Conservation (phyloP, 2,329 filamentous ascomycete species). For the Clarireedia paspali region DNA sequence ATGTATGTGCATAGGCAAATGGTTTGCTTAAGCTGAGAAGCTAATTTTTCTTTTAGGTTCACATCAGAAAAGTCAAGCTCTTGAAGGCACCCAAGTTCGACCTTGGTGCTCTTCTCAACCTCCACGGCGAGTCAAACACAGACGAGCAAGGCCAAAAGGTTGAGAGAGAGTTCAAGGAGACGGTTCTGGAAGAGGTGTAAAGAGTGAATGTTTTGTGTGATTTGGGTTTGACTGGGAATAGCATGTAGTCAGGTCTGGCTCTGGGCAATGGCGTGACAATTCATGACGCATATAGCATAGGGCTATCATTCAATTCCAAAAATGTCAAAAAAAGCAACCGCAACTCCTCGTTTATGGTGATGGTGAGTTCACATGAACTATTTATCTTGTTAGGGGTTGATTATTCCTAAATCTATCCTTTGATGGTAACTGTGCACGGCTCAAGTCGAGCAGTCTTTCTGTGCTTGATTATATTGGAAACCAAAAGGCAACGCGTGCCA, state of each 20-base stretch:
- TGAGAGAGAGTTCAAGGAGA: conserved; percentile 99
- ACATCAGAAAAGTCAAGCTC: conserved; percentile 99
- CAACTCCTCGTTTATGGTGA: too few relatives aligned
- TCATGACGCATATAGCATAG: conserved; percentile 27
- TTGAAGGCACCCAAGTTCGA: conserved; percentile 99
- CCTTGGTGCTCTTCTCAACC: conserved; percentile 87
- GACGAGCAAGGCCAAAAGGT: conserved; percentile 98
- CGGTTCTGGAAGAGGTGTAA: conserved; percentile 90
- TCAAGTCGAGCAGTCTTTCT: too few relatives aligned
- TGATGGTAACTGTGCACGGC: too few relatives aligned
- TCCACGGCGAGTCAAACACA: conserved; percentile 94
- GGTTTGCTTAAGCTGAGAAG: conserved; percentile 6
- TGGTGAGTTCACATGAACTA: background rate
- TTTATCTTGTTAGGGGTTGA: background rate
- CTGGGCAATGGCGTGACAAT: conserved; percentile 30
- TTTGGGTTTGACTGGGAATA: conserved; percentile 28
- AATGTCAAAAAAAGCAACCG: conserved; percentile 15
- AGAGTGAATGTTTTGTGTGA: conserved; percentile 25
- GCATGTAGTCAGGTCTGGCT: conserved; percentile 30
- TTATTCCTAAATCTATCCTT: background rate
- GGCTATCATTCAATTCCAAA: conserved; percentile 23
- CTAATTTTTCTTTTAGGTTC: conserved; percentile 60
- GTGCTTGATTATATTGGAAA: too few relatives aligned
- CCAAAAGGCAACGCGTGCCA: too few relatives aligned
- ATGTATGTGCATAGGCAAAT: conserved; percentile 52